Base-by-base conservation (phyloP, 257 asterid genomes). In the Primulina tabacum region DNA sequence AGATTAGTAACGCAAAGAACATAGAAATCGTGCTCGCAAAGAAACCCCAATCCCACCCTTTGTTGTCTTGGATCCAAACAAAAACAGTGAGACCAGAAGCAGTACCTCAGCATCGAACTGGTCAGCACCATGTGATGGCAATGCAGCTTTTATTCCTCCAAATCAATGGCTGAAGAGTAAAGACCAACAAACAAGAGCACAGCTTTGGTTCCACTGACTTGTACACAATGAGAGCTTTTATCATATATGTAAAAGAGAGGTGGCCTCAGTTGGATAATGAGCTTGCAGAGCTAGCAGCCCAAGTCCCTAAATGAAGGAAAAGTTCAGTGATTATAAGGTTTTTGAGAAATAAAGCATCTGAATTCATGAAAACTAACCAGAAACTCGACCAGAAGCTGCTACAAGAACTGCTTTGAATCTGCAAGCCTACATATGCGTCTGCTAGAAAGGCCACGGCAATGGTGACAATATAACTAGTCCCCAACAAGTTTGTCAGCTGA, bases 61-160 rank as follows among this genome's bases (percentile, higher is more conserved):
- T 90, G 66, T 86, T 83, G 64, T 88, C 86, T 78, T 86, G 84
- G 29, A 88, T 76, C 93, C 93, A 90, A 6, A 90, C 95, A 11
- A 88, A 11, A 26, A 90, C 62, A n/a, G 91, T 85, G 33, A 87
- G 29, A 63, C 92, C 82, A 47, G 85, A n/a, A n/a, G n/a, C 18
- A 3, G 79, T 73, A 20, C 87, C 95, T 76, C 79, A 8, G 86
- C 93, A 17, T 88, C 93, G 12, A 88, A 90, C 77, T 88, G 97
- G 59, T 90, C 97, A 1, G 90, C 97, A 1, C 92, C 92, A 38
- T 88, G 97, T 0, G 97, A 82, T 6, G 97, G 97, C 61, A 90
- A 28, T 1, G 97, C 87, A 1, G 97, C 77, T 63, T 88, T 88
- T 12, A 88, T 55, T 0, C 95, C 95, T 3, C 89, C 90, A 0